These are phyloP conservation scores for Yamadazyma atmosphaerica DNA, from an alignment of 1,139 yeast genomes.

Conservation along the genomic window DNA sequence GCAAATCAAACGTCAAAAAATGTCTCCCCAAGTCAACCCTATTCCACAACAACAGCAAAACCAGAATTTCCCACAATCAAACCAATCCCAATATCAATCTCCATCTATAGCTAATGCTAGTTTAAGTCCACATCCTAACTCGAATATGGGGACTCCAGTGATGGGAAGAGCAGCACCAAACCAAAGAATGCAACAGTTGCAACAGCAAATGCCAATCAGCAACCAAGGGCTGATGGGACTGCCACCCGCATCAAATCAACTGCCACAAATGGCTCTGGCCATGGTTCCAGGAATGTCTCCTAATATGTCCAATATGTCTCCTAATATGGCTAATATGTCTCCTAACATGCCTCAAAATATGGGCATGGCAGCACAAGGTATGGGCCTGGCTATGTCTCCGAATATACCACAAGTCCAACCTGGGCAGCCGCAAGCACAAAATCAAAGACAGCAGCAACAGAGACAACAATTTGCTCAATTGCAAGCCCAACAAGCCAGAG, in stretches of 20 bases:
- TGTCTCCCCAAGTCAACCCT: slow-evolving; percentile 24
- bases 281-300: slow-evolving; percentile 2
- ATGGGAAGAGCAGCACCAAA: slow-evolving; percentile 16
- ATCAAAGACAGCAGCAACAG: slow-evolving; percentile 9
- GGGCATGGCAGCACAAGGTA: no score
- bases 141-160: slow-evolving; percentile 18
- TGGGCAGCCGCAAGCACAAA: slow-evolving; percentile 22
- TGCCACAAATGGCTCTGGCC: slow-evolving; percentile 3
- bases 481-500: slow-evolving; percentile 1
- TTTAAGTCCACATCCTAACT: slow-evolving; percentile 10
- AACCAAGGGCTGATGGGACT: slow-evolving; percentile 11
- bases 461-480: slow-evolving; percentile 5
- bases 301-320: slow-evolving; percentile 2
- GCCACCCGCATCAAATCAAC: slow-evolving; percentile 1
- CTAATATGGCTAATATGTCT: slow-evolving; percentile 1
- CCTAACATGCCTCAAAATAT: neutral
- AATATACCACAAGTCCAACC: slow-evolving; percentile 11
- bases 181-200: slow-evolving; percentile 21
- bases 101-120: slow-evolving; percentile 11
- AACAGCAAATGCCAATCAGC: slow-evolving; percentile 25
- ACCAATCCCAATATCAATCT: slow-evolving; percentile 8
- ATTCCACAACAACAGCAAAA: no score
- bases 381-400: neutral
- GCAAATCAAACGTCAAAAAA: slow-evolving; percentile 14
- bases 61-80: slow-evolving; percentile 11